Evolutionary conservation across 78 protist species (phyloP).

Genomic region (Guillardia theta): DNA sequence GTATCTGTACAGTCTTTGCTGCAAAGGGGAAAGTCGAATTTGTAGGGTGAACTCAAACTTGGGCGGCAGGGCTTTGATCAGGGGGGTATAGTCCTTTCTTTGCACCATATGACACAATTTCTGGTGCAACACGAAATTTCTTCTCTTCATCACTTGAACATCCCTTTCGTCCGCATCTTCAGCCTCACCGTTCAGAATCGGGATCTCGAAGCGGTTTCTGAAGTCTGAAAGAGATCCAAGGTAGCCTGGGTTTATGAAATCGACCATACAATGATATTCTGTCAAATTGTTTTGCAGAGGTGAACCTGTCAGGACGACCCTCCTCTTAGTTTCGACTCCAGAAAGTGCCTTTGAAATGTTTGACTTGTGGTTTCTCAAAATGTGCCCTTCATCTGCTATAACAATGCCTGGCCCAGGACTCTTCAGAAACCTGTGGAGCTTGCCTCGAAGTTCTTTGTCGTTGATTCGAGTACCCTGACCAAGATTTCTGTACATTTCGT

Average conservation of each 20-base stretch:
- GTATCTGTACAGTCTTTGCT: not conserved
- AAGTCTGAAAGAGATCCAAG: not conserved
- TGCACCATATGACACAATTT: not conserved
- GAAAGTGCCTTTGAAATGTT: not conserved
- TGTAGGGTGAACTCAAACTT: not conserved
- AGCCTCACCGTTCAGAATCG: constrained; percentile 30
- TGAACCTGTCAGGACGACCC: not conserved
- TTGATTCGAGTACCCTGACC: not conserved
- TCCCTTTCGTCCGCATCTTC: not conserved
- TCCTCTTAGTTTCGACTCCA: not conserved
- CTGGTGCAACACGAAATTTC: not conserved
- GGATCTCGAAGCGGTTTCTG: not conserved
- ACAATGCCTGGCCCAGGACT: not conserved
- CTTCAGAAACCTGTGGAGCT: not conserved
- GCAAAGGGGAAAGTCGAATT: not conserved
- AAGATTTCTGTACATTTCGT: not conserved
- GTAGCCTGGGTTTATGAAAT: not conserved
- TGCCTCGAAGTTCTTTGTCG: not conserved
- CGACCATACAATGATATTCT: not conserved
- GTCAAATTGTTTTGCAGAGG: not conserved
- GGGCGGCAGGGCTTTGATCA: not conserved
- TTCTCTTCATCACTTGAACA: not conserved
- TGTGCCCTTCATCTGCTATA: not conserved
- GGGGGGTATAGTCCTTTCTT: not conserved
- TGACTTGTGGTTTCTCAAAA: not conserved